A percentile compares a stretch with the other conserved stretches of the same genome.
phyloP scores from a whole-genome alignment of 163 green algal genomes.

The Coccomyxa subellipsoidea region DNA sequence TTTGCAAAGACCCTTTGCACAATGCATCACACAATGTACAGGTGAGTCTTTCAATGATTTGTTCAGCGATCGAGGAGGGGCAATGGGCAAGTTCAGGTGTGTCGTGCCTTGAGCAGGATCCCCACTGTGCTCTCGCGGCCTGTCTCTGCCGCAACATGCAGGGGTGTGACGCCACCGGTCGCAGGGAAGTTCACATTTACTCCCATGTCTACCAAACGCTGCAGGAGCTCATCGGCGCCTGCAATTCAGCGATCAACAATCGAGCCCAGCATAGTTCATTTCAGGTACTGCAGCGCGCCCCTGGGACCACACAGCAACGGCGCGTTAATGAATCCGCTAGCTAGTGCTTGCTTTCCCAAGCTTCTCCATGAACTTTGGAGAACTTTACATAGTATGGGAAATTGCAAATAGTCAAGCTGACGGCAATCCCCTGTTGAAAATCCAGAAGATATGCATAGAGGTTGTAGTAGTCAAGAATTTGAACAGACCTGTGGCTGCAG shows the following conservation, averaged over 20 bases:
- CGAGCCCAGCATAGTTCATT: background rate
- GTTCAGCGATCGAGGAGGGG: background rate
- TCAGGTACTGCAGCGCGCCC: background rate
- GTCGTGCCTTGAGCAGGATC: slow-evolving; percentile 35
- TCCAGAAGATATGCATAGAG: too few species aligned
- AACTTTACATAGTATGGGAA: too few species aligned
- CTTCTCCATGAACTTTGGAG: too few species aligned
- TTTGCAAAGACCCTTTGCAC: too few species aligned
- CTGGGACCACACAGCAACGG: background rate
- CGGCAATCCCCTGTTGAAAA: too few species aligned
- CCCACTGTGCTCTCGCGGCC: slow-evolving; percentile 27
- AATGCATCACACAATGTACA: too few species aligned
- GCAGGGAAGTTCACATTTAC: slow-evolving; percentile 32
- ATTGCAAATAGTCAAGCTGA: too few species aligned
- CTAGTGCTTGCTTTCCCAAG: too few species aligned
- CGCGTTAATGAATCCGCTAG: background rate
- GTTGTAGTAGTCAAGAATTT: too few species aligned
- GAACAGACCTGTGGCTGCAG: slow-evolving; percentile 26
- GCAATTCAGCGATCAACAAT: background rate
- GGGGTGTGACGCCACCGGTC: slow-evolving; percentile 37
- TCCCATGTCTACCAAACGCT: slow-evolving; percentile 18
- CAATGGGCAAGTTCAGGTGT: background rate
- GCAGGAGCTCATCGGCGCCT: slow-evolving; percentile 24
- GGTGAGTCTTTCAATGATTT: too few species aligned
- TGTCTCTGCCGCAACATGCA: slow-evolving; percentile 51